These are phyloP conservation scores for Coemansia sp. DNA, from an alignment of 192 early-diverging fungal species.

Conservation along the genomic window DNA sequence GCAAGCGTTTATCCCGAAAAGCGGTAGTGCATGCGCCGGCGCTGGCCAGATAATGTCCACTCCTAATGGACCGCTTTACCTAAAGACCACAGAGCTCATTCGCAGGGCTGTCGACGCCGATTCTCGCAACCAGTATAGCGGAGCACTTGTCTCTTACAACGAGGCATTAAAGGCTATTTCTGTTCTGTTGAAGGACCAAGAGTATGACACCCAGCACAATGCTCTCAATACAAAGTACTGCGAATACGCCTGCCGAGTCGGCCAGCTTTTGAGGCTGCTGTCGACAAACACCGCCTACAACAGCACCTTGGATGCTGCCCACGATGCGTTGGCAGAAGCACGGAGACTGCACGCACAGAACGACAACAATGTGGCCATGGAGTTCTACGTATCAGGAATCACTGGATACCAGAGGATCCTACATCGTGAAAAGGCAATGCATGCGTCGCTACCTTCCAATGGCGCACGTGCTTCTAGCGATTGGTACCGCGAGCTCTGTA, in stretches of 20 bases:
- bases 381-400: constrained; percentile 27
- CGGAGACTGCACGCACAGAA: constrained; percentile 11
- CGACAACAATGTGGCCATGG: constrained; percentile 18
- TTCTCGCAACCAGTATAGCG: constrained; percentile 6
- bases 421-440: constrained; percentile 13
- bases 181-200: constrained; percentile 11
- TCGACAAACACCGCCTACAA: constrained; percentile 10
- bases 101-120: constrained; percentile 42
- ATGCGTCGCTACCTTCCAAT: not conserved
- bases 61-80: constrained; percentile 19
- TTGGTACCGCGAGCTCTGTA: constrained; percentile 38
- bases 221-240: constrained; percentile 33
- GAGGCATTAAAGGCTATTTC: constrained; percentile 28
- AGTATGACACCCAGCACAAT: constrained; percentile 2
- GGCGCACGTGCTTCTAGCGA: not conserved
- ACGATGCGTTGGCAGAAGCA: constrained; percentile 16
- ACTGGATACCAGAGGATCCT: constrained; percentile 37
- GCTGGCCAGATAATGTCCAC: constrained; percentile 18
- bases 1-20: not conserved
- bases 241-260: constrained; percentile 37
- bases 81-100: constrained; percentile 34
- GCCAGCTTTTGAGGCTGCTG: constrained; percentile 23
- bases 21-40: not conserved
- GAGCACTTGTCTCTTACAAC: constrained; percentile 34
- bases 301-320: constrained; percentile 18